Evolutionary conservation across 345 rosid genomes (phyloP).

Genomic region (Clarkia xantiana): DNA sequence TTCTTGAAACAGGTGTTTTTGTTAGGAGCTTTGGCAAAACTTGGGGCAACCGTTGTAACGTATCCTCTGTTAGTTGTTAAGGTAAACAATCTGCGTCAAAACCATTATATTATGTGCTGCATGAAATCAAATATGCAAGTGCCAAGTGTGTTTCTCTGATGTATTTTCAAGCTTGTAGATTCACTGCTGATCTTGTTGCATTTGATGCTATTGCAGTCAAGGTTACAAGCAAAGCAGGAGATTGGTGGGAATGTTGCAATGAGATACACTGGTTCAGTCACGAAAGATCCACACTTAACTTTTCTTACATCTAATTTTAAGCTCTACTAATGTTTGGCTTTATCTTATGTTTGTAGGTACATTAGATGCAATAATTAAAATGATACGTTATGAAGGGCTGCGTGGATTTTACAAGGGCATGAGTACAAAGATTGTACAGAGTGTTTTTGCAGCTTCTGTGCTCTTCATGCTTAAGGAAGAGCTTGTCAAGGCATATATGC

Average conservation of each 20-base stretch:
- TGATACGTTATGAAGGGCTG: slow-evolving; percentile 50
- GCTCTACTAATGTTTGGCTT: background rate
- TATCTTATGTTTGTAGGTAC: slow-evolving; percentile 25
- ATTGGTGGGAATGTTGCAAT: slow-evolving; percentile 40
- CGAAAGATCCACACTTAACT: background rate
- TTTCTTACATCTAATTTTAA: background rate
- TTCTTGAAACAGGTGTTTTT: slow-evolving; percentile 31
- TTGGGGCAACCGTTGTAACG: slow-evolving; percentile 55
- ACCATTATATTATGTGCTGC: too few relatives aligned
- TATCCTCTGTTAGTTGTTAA: slow-evolving; percentile 59
- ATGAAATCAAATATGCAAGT: too few relatives aligned
- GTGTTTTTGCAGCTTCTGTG: slow-evolving; percentile 67
- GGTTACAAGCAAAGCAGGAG: slow-evolving; percentile 69
- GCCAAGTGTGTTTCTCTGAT: too few relatives aligned
- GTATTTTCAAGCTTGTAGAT: background rate
- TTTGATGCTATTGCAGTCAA: slow-evolving; percentile 28
- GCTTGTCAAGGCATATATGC: slow-evolving; percentile 37
- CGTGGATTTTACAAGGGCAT: slow-evolving; percentile 53
- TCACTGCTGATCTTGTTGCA: background rate
- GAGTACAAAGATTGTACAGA: slow-evolving; percentile 65
- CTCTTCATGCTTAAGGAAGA: slow-evolving; percentile 70
- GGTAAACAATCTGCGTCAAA: slow-evolving; percentile 18
- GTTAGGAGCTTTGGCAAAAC: slow-evolving; percentile 57
- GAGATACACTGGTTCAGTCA: slow-evolving; percentile 30
- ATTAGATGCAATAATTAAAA: slow-evolving; percentile 48